These are phyloP conservation scores for Tulasnella sp. DNA, from an alignment of 768 basidiomycete species.

Conservation along the genomic window DNA sequence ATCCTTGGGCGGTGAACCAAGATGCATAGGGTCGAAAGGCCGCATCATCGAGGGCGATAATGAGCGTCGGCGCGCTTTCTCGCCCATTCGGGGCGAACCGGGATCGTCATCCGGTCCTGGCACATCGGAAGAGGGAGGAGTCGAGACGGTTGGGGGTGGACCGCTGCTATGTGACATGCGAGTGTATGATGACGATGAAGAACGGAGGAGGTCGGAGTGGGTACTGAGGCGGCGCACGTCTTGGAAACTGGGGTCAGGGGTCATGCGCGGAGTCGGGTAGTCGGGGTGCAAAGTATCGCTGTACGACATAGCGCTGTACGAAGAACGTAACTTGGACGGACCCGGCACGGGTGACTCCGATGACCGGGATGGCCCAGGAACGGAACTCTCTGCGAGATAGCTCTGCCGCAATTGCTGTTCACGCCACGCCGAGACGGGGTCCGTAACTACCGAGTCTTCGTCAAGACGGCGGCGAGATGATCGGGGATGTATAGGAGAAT, in stretches of 20 bases:
- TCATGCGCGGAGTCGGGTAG: background rate
- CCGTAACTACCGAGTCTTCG: slow-evolving; percentile 32
- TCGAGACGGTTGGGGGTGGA: slow-evolving; percentile 14
- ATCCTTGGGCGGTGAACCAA: slow-evolving; percentile 10
- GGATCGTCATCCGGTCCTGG: slow-evolving; percentile 12
- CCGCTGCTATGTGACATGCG: slow-evolving; percentile 7
- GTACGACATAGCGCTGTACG: no score
- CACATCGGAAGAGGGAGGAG: slow-evolving; percentile 17
- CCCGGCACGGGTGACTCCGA: no score
- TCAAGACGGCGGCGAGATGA: slow-evolving; percentile 40
- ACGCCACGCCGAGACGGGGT: slow-evolving; percentile 8
- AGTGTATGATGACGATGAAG: slow-evolving; percentile 13
- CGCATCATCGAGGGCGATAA: slow-evolving; percentile 11
- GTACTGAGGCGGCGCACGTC: slow-evolving; percentile 3
- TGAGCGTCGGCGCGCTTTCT: slow-evolving; percentile 3
- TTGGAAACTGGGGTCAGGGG: background rate
- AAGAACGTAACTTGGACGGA: slow-evolving; percentile 2
- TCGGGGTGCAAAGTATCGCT: background rate
- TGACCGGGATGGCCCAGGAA: no score
- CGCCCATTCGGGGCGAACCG: slow-evolving; percentile 4
- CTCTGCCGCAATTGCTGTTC: slow-evolving; percentile 4
- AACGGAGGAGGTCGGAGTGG: background rate
- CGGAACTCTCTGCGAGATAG: background rate
- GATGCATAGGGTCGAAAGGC: slow-evolving; percentile 4
- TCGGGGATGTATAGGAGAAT: slow-evolving; percentile 41